phyloP scores from a whole-genome alignment of 2,329 filamentous ascomycete species.

The Lasiodiplodia sp. region DNA sequence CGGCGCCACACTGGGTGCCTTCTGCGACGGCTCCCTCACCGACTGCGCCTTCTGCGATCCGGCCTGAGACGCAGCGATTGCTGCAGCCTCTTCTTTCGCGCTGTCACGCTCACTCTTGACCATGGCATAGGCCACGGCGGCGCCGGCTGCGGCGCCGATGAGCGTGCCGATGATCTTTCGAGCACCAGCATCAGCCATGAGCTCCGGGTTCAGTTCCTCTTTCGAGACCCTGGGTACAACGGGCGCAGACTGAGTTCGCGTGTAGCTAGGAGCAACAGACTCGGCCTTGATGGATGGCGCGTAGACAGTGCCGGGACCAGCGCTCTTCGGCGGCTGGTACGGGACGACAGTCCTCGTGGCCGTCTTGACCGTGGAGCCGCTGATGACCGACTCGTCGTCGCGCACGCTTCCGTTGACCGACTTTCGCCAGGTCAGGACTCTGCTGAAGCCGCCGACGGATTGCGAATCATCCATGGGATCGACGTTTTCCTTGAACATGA shows the following conservation, averaged over 20 bases:
- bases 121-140: constrained; percentile 78
- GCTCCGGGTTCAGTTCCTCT: constrained; percentile 42
- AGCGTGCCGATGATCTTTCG: constrained; percentile 77
- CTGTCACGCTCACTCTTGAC: constrained; percentile 65
- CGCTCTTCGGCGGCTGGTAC: constrained; percentile 20
- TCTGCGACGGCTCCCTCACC: constrained; percentile 9
- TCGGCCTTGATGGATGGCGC: constrained; percentile 37
- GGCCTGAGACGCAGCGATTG: constrained; percentile 3
- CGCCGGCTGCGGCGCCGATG: constrained; percentile 79
- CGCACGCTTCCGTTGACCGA: constrained; percentile 42
- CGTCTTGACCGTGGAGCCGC: constrained; percentile 32
- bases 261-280: constrained; percentile 37
- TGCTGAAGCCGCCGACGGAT: constrained; percentile 49
- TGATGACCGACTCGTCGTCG: constrained; percentile 36
- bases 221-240: constrained; percentile 37
- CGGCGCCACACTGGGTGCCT: constrained; percentile 20
- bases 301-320: constrained; percentile 33
- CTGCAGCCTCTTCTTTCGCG: constrained; percentile 50
- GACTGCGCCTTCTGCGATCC: constrained; percentile 14
- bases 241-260: constrained; percentile 45
- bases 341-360: constrained; percentile 33
- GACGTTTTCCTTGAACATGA: constrained; percentile 65
- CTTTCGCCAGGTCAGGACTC: constrained; percentile 52
- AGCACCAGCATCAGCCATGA: constrained; percentile 57
- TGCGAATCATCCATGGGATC: constrained; percentile 44